Conservation (phyloP, 257 asterid genomes). For the Scutellaria minor region DNA sequence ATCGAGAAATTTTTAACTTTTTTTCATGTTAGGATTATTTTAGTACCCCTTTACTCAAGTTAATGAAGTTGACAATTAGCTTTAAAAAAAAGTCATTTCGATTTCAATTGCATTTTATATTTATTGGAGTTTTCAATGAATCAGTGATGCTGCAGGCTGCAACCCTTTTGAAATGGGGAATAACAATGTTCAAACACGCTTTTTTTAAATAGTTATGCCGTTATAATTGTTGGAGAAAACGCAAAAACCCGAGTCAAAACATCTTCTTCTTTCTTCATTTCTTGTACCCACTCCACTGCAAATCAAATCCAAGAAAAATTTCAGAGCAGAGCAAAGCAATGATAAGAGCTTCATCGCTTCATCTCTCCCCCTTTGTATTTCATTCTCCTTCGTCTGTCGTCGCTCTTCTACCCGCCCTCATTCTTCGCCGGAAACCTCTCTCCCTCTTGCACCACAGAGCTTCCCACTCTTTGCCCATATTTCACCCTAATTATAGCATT, state of each 20-base stretch:
- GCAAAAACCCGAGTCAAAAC: background rate
- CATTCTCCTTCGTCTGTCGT: slow-evolving; percentile 40
- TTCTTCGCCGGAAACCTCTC: slow-evolving; percentile 30
- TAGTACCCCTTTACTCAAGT: too few relatives aligned
- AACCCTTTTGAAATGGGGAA: too few relatives aligned
- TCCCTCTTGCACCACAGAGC: slow-evolving; percentile 35
- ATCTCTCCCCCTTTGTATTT: slow-evolving; percentile 39
- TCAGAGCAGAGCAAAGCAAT: slow-evolving; percentile 27
- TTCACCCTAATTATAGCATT: slow-evolving; percentile 6
- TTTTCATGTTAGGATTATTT: too few relatives aligned
- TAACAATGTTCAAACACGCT: too few relatives aligned
- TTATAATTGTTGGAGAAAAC: background rate
- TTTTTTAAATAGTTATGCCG: too few relatives aligned
- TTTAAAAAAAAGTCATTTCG: too few relatives aligned
- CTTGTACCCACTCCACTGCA: background rate
- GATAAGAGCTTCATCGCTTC: slow-evolving; percentile 58
- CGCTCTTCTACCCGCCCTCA: slow-evolving; percentile 41
- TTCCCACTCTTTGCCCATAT: slow-evolving; percentile 24
- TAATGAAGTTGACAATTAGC: too few relatives aligned
- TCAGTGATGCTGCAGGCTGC: too few relatives aligned
- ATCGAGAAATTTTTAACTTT: too few relatives aligned
- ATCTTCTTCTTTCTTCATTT: background rate
- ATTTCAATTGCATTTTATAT: too few relatives aligned
- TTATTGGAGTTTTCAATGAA: too few relatives aligned
- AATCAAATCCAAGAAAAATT: background rate